Percentiles rank a stretch among this genome's conserved stretches.
Evolutionary conservation across 2,329 filamentous ascomycete species (phyloP).

Genomic region (Zarea fungicola): DNA sequence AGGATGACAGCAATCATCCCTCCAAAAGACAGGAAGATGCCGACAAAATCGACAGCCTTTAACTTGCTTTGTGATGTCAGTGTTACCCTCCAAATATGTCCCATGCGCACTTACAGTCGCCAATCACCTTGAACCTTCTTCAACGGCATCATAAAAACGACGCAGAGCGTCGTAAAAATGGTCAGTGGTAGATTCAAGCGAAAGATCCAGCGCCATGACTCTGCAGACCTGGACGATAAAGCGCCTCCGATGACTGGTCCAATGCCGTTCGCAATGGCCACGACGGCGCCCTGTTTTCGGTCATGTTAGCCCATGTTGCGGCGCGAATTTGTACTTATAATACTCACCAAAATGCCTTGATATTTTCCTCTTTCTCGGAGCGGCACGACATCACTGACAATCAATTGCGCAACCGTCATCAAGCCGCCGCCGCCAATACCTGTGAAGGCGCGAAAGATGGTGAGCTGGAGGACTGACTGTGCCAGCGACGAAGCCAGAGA

Average conservation of each 20-base stretch:
- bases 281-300: constrained; percentile 38
- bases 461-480: constrained; percentile 34
- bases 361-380: constrained; percentile 66
- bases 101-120: constrained; percentile 32
- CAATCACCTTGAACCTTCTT: constrained; percentile 49
- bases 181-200: constrained; percentile 50
- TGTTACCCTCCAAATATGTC: too few relatives aligned
- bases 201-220: constrained; percentile 51
- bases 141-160: constrained; percentile 52
- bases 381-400: constrained; percentile 66
- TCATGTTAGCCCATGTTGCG: too few relatives aligned
- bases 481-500: constrained; percentile 39
- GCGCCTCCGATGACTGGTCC: constrained; percentile 50
- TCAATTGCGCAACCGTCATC: constrained; percentile 62
- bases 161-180: constrained; percentile 38
- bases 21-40: constrained; percentile 40
- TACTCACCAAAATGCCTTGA: constrained; percentile 52
- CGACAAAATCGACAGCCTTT: constrained; percentile 46
- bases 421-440: constrained; percentile 66
- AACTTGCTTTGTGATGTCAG: constrained; percentile 44
- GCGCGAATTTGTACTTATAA: accelerated
- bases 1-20: constrained; percentile 43
- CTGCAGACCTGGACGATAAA: constrained; percentile 37
- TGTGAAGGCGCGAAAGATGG: constrained; percentile 36
- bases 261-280: constrained; percentile 49